phyloP scores from a whole-genome alignment of 345 rosid species.

The Reutealis trisperma region DNA sequence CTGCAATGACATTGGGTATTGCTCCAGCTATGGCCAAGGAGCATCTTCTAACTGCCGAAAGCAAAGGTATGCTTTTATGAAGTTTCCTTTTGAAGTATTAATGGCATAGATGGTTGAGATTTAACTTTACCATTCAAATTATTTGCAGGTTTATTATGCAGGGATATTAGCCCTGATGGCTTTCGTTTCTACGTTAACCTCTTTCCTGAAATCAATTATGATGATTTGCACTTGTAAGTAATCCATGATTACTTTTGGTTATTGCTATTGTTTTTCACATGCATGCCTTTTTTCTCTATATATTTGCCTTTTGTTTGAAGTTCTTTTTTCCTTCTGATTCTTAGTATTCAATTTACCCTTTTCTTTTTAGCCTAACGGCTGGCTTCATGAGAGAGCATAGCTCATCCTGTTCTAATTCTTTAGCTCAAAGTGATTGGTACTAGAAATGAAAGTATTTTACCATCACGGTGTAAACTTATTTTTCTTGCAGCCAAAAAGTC shows the following conservation, averaged over 20 bases:
- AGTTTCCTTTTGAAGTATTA: conserved; percentile 15
- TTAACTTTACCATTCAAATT: conserved; percentile 11
- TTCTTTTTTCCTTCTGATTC: not conserved
- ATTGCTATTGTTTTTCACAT: not conserved
- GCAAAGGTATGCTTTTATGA: conserved; percentile 53
- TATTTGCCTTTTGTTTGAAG: not conserved
- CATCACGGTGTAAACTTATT: too few relatives aligned
- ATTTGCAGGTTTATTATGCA: conserved; percentile 78
- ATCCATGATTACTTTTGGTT: not conserved
- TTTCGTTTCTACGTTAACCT: conserved; percentile 78
- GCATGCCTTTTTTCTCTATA: not conserved
- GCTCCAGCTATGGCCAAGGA: conserved; percentile 99
- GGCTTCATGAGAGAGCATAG: too few relatives aligned
- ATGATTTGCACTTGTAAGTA: conserved; percentile 66
- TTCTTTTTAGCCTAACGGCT: not conserved
- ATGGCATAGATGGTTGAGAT: not conserved
- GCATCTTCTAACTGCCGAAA: conserved; percentile 87
- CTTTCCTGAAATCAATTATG: conserved; percentile 62
- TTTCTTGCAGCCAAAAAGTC: too few relatives aligned
- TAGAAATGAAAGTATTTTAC: too few relatives aligned
- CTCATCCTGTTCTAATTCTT: too few relatives aligned
- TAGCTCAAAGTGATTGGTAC: too few relatives aligned
- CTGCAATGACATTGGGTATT: conserved; percentile 86
- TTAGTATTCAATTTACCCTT: not conserved
- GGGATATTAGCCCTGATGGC: conserved; percentile 89